Conservation (phyloP, 1,139 yeast genomes). For the Dujonia santamariae region DNA sequence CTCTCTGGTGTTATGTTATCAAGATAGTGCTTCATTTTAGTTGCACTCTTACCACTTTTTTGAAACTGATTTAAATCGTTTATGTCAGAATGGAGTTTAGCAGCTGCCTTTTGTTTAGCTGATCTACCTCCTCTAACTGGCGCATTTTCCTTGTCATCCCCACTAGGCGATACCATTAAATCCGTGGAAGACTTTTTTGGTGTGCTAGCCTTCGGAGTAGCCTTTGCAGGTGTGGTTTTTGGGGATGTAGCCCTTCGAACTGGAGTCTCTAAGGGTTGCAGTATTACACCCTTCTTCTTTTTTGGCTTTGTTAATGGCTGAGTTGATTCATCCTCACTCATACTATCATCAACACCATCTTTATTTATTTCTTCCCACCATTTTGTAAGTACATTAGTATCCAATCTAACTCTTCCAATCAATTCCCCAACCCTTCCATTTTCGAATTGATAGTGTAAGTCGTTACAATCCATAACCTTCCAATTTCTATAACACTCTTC, state of each 20-base stretch:
- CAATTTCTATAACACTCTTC: constrained; percentile 73
- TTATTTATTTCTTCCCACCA: constrained; percentile 27
- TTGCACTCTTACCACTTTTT: constrained; percentile 37
- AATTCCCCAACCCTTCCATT: constrained; percentile 36
- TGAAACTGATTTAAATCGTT: constrained; percentile 62
- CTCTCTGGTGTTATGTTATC: constrained; percentile 25
- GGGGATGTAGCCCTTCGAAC: neutral
- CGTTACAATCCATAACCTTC: constrained; percentile 45
- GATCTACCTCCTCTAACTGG: constrained; percentile 26
- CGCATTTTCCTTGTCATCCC: neutral
- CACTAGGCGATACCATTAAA: neutral
- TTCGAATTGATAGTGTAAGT: constrained; percentile 36
- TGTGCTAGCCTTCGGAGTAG: neutral
- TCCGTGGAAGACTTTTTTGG: neutral
- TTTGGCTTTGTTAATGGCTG: constrained; percentile 9
- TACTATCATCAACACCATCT: constrained; percentile 31
- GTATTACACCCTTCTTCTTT: constrained; percentile 9
- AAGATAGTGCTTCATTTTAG: constrained; percentile 39
- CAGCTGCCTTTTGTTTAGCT: constrained; percentile 67
- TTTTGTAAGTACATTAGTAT: constrained; percentile 33
- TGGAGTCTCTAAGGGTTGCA: neutral
- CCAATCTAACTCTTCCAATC: constrained; percentile 51
- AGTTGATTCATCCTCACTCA: constrained; percentile 28
- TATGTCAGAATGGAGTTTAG: constrained; percentile 66
- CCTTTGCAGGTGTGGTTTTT: constrained; percentile 1